Base-by-base conservation (phyloP, 768 basidiomycete species). In the Boletus tylopilopsis region DNA sequence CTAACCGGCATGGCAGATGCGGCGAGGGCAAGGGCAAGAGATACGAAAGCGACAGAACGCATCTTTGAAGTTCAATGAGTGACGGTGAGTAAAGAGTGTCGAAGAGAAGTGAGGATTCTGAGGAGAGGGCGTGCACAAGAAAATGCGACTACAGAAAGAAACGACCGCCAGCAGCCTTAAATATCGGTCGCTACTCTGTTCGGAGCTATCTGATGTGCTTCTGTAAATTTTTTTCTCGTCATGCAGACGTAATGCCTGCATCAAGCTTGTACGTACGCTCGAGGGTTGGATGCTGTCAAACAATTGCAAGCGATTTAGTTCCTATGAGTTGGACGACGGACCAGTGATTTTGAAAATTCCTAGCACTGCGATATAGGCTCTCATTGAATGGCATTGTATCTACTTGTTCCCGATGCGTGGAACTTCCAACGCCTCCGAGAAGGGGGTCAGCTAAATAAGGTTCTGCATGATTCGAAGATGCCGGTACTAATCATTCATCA, bases 11-110 rank as follows among this genome's bases (percentile, higher is more conserved):
- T 16, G 19, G 57, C 41, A 3, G 33, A 45, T 22, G 40, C 56
- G 3, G 22, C 8, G 37, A 58, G 40, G 19, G 46, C 40, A 22
- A 58, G 12, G 5, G 44, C 37, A 5, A 58, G 51, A 40, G 57
- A 45, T 11, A 50, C 34, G 12, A 58, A 27, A 41, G 40, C 29
- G 7, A 37, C 40, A 22, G 55, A 16, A 45, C 52, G 57, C 56
- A 58, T 58, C 33, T 4, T 39, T 45, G 18, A 13, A 21, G 37
- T n/a, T n/a, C 10, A 41, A 36, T 9, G 39, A 51, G 21, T 6
- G 49, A 54, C 29, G 27, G 24, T 30, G 15, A 27, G 29, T 57
- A 30, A 30, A 12, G 29, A 45, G n/a, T 37, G 57, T 36, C 21
- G 16, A 33, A 5, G 30, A 13, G 18, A n/a, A 6, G 30, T 32